A percentile compares a stretch with the other conserved stretches of the same genome.
Conservation (phyloP, 176 grass and related monocot genomes). For the Oryza meyeriana region DNA sequence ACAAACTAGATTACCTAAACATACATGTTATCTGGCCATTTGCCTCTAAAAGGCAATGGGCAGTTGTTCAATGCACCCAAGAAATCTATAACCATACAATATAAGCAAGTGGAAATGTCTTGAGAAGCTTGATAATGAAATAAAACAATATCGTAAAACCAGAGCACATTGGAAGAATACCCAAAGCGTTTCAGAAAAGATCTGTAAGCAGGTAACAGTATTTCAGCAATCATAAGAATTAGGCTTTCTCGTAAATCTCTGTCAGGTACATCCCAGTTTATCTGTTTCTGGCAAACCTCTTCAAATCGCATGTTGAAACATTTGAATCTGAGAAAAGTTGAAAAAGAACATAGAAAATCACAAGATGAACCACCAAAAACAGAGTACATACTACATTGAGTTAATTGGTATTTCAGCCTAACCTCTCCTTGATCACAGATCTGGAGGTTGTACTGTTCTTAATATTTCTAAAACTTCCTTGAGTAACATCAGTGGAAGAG, state of each 20-base stretch:
- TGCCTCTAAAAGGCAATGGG: too few relatives aligned
- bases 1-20: neutral
- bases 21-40: neutral
- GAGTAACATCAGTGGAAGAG: conserved; percentile 7
- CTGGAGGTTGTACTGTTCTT: conserved; percentile 29
- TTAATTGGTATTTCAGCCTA: neutral
- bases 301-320: conserved; percentile 63
- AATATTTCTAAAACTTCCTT: conserved; percentile 30
- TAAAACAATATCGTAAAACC: neutral
- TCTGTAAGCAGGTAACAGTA: conserved; percentile 78
- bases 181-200: conserved; percentile 57
- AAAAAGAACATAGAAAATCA: conserved; percentile 20
- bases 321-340: conserved; percentile 44
- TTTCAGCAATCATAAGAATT: conserved; percentile 62
- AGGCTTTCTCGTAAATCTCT: conserved; percentile 52
- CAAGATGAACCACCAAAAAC: neutral
- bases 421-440: conserved; percentile 45
- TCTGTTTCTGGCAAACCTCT: conserved; percentile 58
- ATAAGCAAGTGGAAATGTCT: neutral
- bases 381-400: neutral
- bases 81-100: neutral
- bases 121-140: neutral
- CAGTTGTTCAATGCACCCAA: neutral
- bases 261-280: conserved; percentile 66
- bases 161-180: conserved; percentile 34